phyloP scores from a whole-genome alignment of 345 rosid species.

The Gossypium sturtianum region DNA sequence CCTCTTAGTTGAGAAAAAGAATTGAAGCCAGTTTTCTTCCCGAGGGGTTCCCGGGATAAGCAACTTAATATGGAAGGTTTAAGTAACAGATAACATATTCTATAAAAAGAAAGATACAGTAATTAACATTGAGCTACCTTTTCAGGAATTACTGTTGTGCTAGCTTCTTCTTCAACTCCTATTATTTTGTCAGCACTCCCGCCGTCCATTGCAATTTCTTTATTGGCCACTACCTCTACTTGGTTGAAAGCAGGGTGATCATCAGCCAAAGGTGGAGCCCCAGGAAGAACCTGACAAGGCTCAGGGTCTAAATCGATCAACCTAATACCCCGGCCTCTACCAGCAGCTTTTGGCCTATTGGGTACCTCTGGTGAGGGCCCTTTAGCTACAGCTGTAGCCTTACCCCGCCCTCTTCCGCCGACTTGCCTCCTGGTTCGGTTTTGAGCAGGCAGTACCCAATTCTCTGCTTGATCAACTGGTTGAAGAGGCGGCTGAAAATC shows the following conservation, averaged over 20 bases:
- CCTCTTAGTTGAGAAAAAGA: background rate
- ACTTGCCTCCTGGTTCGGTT: conserved; percentile 76
- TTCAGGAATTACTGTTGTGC: conserved; percentile 78
- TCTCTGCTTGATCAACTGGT: conserved; percentile 59
- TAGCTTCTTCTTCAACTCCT: conserved; percentile 81
- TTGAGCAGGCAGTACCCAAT: conserved; percentile 56
- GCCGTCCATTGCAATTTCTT: conserved; percentile 76
- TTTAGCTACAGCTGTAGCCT: conserved; percentile 78
- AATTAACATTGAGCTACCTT: conserved; percentile 43
- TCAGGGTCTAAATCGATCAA: conserved; percentile 83
- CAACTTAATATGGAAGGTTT: background rate
- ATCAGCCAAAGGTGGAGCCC: conserved; percentile 51
- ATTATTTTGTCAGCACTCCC: conserved; percentile 65
- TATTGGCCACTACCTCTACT: conserved; percentile 73
- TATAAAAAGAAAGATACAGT: conserved; percentile 3
- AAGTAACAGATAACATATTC: background rate
- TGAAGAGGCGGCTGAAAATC: conserved; percentile 78
- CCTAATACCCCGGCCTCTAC: conserved; percentile 83
- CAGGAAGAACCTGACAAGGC: conserved; percentile 64
- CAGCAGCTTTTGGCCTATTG: conserved; percentile 69
- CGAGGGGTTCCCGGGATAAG: background rate
- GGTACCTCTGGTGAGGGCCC: conserved; percentile 42
- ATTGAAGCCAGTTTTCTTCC: background rate
- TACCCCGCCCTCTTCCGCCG: conserved; percentile 89
- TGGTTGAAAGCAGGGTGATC: conserved; percentile 62